phyloP scores from a whole-genome alignment of 768 basidiomycete species.

The Tricholoma sp. region DNA sequence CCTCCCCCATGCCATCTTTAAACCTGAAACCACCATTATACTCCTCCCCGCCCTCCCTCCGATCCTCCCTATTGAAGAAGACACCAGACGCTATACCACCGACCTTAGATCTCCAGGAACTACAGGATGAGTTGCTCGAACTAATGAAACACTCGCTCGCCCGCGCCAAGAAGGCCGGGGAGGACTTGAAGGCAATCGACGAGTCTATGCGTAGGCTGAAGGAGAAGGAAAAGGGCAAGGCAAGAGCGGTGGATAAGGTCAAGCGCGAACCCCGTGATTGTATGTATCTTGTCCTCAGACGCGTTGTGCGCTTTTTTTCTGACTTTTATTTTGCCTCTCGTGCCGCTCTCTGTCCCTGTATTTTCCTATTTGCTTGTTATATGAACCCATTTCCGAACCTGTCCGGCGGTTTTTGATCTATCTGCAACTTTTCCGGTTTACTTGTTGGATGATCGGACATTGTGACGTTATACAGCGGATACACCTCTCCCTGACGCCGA shows the following conservation, averaged over 20 bases:
- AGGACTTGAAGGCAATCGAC: constrained; percentile 69
- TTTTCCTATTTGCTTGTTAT: background rate
- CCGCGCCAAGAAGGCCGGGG: constrained; percentile 67
- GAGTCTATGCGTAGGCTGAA: constrained; percentile 73
- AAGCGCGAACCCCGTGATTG: constrained; percentile 66
- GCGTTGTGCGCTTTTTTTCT: constrained; percentile 15
- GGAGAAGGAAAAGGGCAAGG: constrained; percentile 65
- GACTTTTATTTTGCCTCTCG: constrained; percentile 3
- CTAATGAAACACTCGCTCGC: constrained; percentile 52
- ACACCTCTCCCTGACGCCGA: constrained; percentile 50
- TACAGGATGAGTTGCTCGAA: constrained; percentile 55
- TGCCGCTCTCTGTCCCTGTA: constrained; percentile 1
- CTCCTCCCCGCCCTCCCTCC: constrained; percentile 41
- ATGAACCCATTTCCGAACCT: no score
- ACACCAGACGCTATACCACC: constrained; percentile 64
- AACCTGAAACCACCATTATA: constrained; percentile 49
- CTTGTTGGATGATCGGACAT: background rate
- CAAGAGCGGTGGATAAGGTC: constrained; percentile 61
- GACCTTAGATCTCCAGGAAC: constrained; percentile 62
- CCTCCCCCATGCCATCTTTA: background rate
- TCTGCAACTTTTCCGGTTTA: no score
- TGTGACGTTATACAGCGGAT: constrained; percentile 16
- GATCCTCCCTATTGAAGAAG: constrained; percentile 58
- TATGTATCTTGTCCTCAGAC: constrained; percentile 39
- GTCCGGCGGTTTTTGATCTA: no score